A percentile compares a stretch with the other conserved stretches of the same genome.
Evolutionary conservation across 805 yeast species (phyloP).

Genomic region (Zygoascus ofunaensis): DNA sequence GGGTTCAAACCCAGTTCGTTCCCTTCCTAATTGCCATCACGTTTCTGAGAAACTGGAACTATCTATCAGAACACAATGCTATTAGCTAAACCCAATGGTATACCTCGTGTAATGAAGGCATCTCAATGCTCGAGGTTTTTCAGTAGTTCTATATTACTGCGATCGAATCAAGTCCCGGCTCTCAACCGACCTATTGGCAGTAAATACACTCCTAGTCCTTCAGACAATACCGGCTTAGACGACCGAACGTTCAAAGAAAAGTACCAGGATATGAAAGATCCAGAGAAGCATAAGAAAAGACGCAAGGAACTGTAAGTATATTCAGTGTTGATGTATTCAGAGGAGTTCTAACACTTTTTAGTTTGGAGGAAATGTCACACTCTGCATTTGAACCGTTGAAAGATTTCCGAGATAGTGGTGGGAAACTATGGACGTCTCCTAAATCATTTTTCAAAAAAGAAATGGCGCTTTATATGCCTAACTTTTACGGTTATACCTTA

Average conservation of each 20-base stretch:
- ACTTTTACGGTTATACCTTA: slow-evolving; percentile 52
- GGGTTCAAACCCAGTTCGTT: no score
- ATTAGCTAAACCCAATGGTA: no score
- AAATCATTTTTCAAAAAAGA: slow-evolving; percentile 65
- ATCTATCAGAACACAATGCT: no score
- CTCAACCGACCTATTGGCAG: slow-evolving; percentile 43
- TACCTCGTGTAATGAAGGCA: no score
- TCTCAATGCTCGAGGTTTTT: not conserved
- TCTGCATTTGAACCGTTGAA: slow-evolving; percentile 62
- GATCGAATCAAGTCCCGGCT: slow-evolving; percentile 12
- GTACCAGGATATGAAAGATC: slow-evolving; percentile 40
- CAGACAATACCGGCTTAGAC: slow-evolving; percentile 35
- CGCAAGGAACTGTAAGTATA: slow-evolving; percentile 35
- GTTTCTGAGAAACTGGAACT: no score
- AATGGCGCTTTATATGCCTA: slow-evolving; percentile 74
- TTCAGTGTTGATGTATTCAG: no score
- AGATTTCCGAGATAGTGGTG: slow-evolving; percentile 62
- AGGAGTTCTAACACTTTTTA: no score
- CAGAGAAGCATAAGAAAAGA: slow-evolving; percentile 39
- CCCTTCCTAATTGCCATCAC: no score
- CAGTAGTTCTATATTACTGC: not conserved
- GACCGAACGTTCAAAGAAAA: slow-evolving; percentile 31
- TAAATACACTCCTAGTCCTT: slow-evolving; percentile 29
- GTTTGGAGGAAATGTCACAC: slow-evolving; percentile 47
- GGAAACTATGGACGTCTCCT: slow-evolving; percentile 80